Percentiles rank a stretch among this genome's conserved stretches.
These are phyloP conservation scores for Leccinellum albellum DNA, from an alignment of 768 basidiomycete genomes.

Conservation along the genomic window DNA sequence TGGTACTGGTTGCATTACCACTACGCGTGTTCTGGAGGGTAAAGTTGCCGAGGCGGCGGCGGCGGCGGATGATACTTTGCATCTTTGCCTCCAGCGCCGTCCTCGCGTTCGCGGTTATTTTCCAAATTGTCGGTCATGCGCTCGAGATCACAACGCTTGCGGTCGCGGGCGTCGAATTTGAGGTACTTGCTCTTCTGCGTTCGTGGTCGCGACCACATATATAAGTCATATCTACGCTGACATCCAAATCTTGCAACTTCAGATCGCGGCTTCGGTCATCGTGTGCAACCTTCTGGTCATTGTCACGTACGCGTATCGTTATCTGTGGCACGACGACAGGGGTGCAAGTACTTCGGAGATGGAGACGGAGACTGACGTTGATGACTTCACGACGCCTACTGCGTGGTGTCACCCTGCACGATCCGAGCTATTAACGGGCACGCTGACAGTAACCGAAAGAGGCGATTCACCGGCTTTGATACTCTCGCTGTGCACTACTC, in stretches of 20 bases:
- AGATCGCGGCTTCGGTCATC: conserved; percentile 10
- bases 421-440: neutral
- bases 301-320: conserved; percentile 15
- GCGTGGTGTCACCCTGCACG: too few species aligned
- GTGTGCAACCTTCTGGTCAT: conserved; percentile 17
- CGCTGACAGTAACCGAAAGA: too few species aligned
- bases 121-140: conserved; percentile 3
- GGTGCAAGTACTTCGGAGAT: neutral
- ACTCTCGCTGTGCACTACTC: neutral
- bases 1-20: conserved; percentile 12
- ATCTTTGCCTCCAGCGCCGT: conserved; percentile 16
- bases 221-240: too few species aligned
- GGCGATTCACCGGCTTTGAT: neutral
- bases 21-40: conserved; percentile 16
- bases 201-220: neutral
- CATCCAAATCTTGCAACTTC: neutral
- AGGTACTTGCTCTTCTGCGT: conserved; percentile 9
- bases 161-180: neutral
- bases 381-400: neutral
- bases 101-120: conserved; percentile 11
- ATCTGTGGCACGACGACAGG: neutral
- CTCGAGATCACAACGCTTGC: neutral
- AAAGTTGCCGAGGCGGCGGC: conserved; percentile 10
- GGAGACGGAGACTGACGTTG: conserved; percentile 1
- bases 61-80: conserved; percentile 18